These are phyloP conservation scores for Uronychia binucleata DNA, from an alignment of 73 alveolate species.

Conservation along the genomic window DNA sequence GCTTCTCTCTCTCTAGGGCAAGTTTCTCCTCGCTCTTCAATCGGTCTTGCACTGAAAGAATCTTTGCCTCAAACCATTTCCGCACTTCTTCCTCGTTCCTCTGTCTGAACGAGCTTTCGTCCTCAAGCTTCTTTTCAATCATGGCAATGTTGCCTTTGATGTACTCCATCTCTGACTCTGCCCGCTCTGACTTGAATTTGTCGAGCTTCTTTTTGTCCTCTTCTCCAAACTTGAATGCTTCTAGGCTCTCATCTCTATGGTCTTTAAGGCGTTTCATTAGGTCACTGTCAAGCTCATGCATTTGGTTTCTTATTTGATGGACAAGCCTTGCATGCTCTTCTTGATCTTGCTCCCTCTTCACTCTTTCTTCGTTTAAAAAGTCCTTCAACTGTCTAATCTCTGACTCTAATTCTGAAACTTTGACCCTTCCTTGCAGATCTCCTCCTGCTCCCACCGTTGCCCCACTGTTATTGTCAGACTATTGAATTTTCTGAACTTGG, in stretches of 20 bases:
- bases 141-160: slow-evolving; percentile 15
- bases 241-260: slow-evolving; percentile 54
- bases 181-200: slow-evolving; percentile 33
- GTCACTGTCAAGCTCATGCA: slow-evolving; percentile 48
- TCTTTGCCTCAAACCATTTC: slow-evolving; percentile 54
- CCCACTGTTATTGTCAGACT: not conserved
- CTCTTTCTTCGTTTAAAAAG: slow-evolving; percentile 37
- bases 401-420: slow-evolving; percentile 14
- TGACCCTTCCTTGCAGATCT: not conserved
- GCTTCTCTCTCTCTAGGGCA: slow-evolving; percentile 54
- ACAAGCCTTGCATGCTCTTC: slow-evolving; percentile 46
- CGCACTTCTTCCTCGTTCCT: slow-evolving; percentile 57
- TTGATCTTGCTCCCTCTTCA: slow-evolving; percentile 48
- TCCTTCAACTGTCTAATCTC: slow-evolving; percentile 54
- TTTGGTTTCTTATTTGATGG: slow-evolving; percentile 27
- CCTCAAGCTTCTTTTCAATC: slow-evolving; percentile 57
- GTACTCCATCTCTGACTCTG: slow-evolving; percentile 38
- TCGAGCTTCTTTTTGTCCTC: slow-evolving; percentile 58
- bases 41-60: slow-evolving; percentile 34
- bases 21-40: slow-evolving; percentile 63
- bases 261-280: slow-evolving; percentile 46
- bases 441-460: not conserved
- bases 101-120: slow-evolving; percentile 44
- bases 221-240: slow-evolving; percentile 38
- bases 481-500: not conserved